A percentile compares a stretch with the other conserved stretches of the same genome.
These are phyloP conservation scores for Silene vulgaris DNA, from an alignment of 179 eudicot species.

Conservation along the genomic window DNA sequence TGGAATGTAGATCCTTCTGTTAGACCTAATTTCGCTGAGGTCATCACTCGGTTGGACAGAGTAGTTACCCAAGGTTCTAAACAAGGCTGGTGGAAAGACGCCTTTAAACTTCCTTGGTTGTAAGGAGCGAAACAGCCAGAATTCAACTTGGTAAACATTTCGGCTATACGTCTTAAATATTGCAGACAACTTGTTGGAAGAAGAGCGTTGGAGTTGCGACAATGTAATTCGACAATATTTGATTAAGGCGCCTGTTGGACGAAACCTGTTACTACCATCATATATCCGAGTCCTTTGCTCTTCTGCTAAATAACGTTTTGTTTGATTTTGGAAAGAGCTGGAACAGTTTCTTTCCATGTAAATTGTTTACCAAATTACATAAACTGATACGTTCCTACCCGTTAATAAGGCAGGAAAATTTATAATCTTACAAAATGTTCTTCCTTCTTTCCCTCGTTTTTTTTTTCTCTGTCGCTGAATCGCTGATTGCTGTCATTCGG, in stretches of 20 bases:
- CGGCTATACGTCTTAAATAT: background rate
- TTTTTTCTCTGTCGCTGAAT: background rate
- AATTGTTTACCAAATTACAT: constrained; percentile 26
- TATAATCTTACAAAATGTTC: background rate
- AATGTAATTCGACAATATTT: constrained; percentile 17
- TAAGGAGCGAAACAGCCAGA: constrained; percentile 17
- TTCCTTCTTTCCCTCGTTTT: background rate
- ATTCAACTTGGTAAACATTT: constrained; percentile 26
- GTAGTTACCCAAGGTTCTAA: constrained; percentile 55
- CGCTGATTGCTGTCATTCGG: background rate
- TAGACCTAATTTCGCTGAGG: constrained; percentile 64
- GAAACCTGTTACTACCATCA: background rate
- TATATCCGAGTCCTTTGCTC: constrained; percentile 3
- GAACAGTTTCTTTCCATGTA: constrained; percentile 40
- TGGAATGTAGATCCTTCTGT: constrained; percentile 44
- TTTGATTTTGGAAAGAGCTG: constrained; percentile 31
- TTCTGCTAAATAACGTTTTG: constrained; percentile 12
- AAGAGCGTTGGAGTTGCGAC: constrained; percentile 13
- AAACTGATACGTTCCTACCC: constrained; percentile 20
- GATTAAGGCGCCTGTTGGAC: constrained; percentile 6
- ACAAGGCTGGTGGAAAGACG: constrained; percentile 92
- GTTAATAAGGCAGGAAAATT: constrained; percentile 14
- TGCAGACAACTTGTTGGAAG: constrained; percentile 16
- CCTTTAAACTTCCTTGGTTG: constrained; percentile 87
- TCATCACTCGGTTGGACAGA: constrained; percentile 66